Conservation (phyloP, 1,284 basidiomycete species). For the Exobasidium cylindrosporum region DNA sequence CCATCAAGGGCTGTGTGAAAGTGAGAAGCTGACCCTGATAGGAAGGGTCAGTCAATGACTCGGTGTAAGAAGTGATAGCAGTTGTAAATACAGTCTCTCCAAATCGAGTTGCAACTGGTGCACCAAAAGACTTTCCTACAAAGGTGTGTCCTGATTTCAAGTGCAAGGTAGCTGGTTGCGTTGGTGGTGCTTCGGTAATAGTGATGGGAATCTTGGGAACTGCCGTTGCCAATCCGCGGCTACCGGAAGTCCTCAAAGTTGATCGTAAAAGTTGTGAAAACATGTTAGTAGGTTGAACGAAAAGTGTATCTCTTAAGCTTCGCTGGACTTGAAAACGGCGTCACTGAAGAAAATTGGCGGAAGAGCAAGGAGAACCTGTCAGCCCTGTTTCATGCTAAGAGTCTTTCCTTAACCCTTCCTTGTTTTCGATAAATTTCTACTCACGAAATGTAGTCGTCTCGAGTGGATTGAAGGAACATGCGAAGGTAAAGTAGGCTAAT, state of each 20-base stretch:
- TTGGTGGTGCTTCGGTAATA: conserved; percentile 39
- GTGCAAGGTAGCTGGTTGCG: conserved; percentile 76
- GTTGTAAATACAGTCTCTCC: conserved; percentile 99
- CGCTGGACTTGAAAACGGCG: conserved; percentile 25
- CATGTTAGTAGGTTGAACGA: conserved; percentile 9
- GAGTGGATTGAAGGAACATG: conserved; percentile 44
- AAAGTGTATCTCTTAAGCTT: not conserved
- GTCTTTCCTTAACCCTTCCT: conserved; percentile 20
- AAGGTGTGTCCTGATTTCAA: conserved; percentile 92
- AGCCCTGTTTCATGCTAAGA: conserved; percentile 10
- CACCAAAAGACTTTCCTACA: conserved; percentile 82
- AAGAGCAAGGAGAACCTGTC: conserved; percentile 17
- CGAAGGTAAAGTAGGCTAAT: not conserved
- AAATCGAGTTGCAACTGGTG: conserved; percentile 73
- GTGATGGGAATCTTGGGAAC: conserved; percentile 28
- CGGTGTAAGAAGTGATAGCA: conserved; percentile 97
- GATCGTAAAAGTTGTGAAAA: conserved; percentile 2
- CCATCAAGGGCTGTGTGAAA: conserved; percentile 96
- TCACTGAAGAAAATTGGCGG: conserved; percentile 27
- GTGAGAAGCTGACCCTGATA: conserved; percentile 97
- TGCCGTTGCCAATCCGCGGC: conserved; percentile 13
- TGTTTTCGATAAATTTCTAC: conserved; percentile 26
- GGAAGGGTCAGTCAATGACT: conserved; percentile 99
- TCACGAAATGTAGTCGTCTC: conserved; percentile 53
- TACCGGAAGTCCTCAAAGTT: conserved; percentile 14